Base-by-base conservation (phyloP, 176 grass and related monocot species). In the Tuctoria greenei region DNA sequence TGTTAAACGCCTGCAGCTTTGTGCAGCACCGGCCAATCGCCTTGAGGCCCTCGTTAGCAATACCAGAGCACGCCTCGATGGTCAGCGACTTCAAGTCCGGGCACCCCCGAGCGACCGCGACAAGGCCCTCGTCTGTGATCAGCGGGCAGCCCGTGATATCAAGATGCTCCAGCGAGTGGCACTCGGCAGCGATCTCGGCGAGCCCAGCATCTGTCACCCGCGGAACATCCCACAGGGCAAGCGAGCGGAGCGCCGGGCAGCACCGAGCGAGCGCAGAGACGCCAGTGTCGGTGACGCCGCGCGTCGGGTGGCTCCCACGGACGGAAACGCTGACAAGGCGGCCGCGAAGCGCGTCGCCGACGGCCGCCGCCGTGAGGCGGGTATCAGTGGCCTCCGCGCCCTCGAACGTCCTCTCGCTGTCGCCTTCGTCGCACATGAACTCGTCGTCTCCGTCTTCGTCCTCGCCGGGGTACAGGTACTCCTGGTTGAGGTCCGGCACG, bases 101-200 rank as follows among this genome's bases (percentile, higher is more conserved):
- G 80, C 92, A 99, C 0, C 87, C 91, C 61, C 67, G 64, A 18
- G 96, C 92, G 37, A 99, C 8, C 0, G 87, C 77, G 49, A 72
- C 10, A 64, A 99, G 82, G 57, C 89, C 87, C 80, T 95, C 95
- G 85, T 95, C 92, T 1, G 96, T 82, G 79, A 99, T 85, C 9
- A 92, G 71, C 6, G 89, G 92, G 69, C 92, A 99, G 23, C 58
- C 64, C n/a, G 77, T 79, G 64, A 99, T 77, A 55, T 95, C 92
- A 4, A 99, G 87, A 24, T 89, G 85, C 80, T 95, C 89, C 10
- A 99, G 80, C 64, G 78, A 39, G 40, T 75, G 89, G 74, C 96
- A 99, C 52, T 88, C 87, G 15, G 83, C 82, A 4, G 92, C 96
- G 47, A 99, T 90, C 85, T 95, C 92, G 0, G 74, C 54, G 20